Percentiles rank a stretch among this genome's conserved stretches.
These are phyloP conservation scores for Xerocomellus dryophilus DNA, from an alignment of 768 basidiomycete genomes.

Conservation along the genomic window DNA sequence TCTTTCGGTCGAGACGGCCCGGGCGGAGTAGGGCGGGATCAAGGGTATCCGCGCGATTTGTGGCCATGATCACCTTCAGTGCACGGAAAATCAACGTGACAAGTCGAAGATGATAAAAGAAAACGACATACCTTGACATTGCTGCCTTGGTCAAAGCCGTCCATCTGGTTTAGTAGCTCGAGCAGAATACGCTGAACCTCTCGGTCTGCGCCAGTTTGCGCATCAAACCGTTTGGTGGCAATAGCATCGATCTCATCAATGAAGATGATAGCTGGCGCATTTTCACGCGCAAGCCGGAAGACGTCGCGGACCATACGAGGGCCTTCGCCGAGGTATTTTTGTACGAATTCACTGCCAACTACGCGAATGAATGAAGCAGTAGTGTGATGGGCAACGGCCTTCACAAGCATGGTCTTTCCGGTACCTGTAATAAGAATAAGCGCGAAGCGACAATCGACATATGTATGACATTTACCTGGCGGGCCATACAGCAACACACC, in stretches of 20 bases:
- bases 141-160: conserved; percentile 97
- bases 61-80: conserved; percentile 96
- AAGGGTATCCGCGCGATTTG: conserved; percentile 96
- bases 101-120: background rate
- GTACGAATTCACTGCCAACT: conserved; percentile 97
- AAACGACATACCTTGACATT: conserved; percentile 80
- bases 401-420: conserved; percentile 99
- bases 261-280: conserved; percentile 97
- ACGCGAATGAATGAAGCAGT: conserved; percentile 98
- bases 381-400: conserved; percentile 98
- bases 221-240: conserved; percentile 99
- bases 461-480: conserved; percentile 58
- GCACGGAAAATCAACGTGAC: background rate
- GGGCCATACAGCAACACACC: conserved; percentile 97
- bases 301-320: conserved; percentile 99
- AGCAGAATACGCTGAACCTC: conserved; percentile 98
- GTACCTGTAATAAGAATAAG: conserved; percentile 60
- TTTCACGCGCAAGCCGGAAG: conserved; percentile 95
- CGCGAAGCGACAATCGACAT: background rate
- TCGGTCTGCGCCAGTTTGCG: conserved; percentile 97
- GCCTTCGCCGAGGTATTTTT: conserved; percentile 99
- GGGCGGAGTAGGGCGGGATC: conserved; percentile 97
- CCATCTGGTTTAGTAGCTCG: conserved; percentile 98
- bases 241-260: conserved; percentile 99
- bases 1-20: conserved; percentile 96